Evolutionary conservation across 1,284 basidiomycete species (phyloP), one percentile per base, ranked within the genome.

Genomic region (Salmacisia buchloeana): DNA sequence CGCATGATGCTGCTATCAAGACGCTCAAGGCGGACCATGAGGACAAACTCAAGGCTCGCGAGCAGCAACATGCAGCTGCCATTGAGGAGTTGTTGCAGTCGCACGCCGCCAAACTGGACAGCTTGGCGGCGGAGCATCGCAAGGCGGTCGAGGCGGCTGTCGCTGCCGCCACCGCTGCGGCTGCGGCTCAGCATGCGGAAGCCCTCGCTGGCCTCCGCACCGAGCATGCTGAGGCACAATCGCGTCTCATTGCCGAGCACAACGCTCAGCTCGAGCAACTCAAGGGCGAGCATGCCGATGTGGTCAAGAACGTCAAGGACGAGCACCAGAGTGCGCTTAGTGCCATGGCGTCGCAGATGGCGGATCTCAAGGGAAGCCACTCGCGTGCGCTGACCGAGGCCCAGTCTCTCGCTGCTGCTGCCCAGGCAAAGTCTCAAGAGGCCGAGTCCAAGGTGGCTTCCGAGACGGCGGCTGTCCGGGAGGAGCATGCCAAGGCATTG

Each of bases 301-400:
- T 64, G 58, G 35, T 72, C 18, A 59, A 46, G 21, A 59, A 61
- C 49, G 18, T 66, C 38, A 63, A 70, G 63, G 52, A 64, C n/a
- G 64, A 69, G 38, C 60, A 67, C 31, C 33, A 64, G 3, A 15
- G 25, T 7, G 58, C 38, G 10, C 63, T 68, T 18, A 41, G 56
- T 56, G 60, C 60, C 34, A 31, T 43, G 23, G 46, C 25, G 27
- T 36, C 35, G 35, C 56, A 54, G 31, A 61, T 27, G 35, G 36
- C 57, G 6, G 23, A 58, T 15, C 57, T 58, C 34, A 27, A 58
- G 35, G 27, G 25, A 29, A 21, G 29, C 18, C 59, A 54, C 41
- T 33, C 31, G 7, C 43, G 21, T 2, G 59, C 33, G 41, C 46
- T 46, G 46, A 56, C 23, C 59, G 57, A 31, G 21, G 52, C 6